Evolutionary conservation across 2,329 filamentous ascomycete genomes (phyloP).

Genomic region (Cercospora sp.): DNA sequence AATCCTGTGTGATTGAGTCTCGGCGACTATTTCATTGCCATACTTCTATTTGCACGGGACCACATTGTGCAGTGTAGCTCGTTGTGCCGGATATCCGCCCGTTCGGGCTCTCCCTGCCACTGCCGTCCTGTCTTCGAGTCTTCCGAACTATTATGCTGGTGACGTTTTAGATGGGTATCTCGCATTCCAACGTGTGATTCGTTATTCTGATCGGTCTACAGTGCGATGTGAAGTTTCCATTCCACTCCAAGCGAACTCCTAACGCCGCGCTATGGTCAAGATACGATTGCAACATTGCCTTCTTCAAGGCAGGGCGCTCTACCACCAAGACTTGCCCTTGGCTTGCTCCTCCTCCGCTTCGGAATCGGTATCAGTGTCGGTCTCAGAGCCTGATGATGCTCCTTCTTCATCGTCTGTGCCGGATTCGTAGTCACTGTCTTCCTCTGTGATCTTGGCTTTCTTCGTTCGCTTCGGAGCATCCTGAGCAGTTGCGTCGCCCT

Average conservation of each 20-base stretch:
- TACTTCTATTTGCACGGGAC: background rate
- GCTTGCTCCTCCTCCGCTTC: slow-evolving; percentile 60
- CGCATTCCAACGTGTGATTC: slow-evolving; percentile 4
- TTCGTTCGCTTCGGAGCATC: slow-evolving; percentile 26
- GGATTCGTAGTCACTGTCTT: slow-evolving; percentile 42
- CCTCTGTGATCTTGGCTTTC: slow-evolving; percentile 35
- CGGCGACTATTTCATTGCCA: background rate
- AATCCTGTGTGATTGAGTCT: background rate
- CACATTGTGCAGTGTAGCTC: background rate
- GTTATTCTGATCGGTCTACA: slow-evolving; percentile 10
- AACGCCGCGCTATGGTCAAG: slow-evolving; percentile 17
- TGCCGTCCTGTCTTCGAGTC: background rate
- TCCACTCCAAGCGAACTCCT: slow-evolving; percentile 2
- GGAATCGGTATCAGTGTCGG: slow-evolving; percentile 73
- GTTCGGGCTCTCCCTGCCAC: background rate
- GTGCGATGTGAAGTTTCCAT: background rate
- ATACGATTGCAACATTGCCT: background rate
- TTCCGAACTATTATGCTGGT: background rate
- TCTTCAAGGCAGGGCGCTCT: background rate
- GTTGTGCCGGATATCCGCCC: background rate
- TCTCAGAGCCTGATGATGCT: slow-evolving; percentile 44
- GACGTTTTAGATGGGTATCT: background rate
- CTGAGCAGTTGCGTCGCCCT: slow-evolving; percentile 37
- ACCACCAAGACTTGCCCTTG: slow-evolving; percentile 21
- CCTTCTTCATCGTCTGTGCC: slow-evolving; percentile 43